These are phyloP conservation scores for Penicillium bialowiezense DNA, from an alignment of 495 filamentous ascomycete species.

Conservation along the genomic window DNA sequence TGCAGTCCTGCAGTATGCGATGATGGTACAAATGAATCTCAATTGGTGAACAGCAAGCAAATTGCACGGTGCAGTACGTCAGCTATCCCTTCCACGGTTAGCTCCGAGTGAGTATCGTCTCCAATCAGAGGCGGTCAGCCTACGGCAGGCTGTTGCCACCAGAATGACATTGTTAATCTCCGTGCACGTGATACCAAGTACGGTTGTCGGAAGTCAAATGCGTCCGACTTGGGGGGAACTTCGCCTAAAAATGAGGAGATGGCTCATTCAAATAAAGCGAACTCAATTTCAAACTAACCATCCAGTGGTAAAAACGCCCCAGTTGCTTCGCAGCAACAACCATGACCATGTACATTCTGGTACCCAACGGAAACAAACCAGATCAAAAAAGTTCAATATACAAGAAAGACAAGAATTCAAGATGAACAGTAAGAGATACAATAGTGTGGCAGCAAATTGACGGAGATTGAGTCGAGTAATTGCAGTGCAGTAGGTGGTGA, in stretches of 20 bases:
- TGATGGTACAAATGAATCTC: too few species aligned
- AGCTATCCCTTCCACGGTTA: too few species aligned
- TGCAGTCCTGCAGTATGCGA: too few species aligned
- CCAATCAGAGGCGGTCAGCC: background rate
- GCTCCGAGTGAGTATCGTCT: background rate
- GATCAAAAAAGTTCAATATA: background rate
- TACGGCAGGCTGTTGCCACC: too few species aligned
- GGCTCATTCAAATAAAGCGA: background rate
- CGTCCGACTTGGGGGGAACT: background rate
- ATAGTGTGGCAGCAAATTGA: background rate
- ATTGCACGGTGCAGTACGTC: too few species aligned
- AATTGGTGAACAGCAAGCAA: too few species aligned
- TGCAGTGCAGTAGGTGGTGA: background rate
- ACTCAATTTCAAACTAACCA: background rate
- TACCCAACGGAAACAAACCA: conserved; percentile 3
- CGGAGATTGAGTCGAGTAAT: background rate
- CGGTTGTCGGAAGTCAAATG: conserved; percentile 4
- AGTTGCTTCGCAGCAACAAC: conserved; percentile 12
- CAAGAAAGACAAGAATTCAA: background rate
- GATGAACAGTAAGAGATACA: conserved; percentile 5
- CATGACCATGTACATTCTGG: conserved; percentile 20
- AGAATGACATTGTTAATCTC: background rate
- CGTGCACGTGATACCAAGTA: conserved; percentile 16
- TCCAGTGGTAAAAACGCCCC: conserved; percentile 11
- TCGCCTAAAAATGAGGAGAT: background rate